Conservation (phyloP, 2,329 filamentous ascomycete species). For the Triangularia verruculosa region DNA sequence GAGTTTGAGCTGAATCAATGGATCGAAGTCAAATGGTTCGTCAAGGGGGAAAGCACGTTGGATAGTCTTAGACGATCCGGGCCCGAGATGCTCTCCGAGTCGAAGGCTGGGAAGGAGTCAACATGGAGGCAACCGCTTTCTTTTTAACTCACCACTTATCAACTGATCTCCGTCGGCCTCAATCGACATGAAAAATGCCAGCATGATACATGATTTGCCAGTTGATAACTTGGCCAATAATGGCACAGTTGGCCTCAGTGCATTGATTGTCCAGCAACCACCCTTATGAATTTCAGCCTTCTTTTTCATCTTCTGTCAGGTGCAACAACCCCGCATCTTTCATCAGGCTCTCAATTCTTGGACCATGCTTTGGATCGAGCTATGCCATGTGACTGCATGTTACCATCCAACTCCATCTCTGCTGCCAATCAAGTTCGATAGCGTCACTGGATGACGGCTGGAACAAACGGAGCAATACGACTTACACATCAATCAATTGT, state of each 20-base stretch:
- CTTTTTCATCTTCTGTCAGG: neutral
- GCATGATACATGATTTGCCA: neutral
- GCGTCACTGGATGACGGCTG: slow-evolving; percentile 10
- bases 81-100: neutral
- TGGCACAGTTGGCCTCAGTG: neutral
- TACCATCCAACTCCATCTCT: neutral
- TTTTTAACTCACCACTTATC: neutral
- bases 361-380: neutral
- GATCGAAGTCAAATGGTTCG: neutral
- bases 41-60: neutral
- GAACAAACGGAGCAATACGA: slow-evolving; percentile 5
- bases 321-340: neutral
- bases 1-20: neutral
- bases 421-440: slow-evolving; percentile 18
- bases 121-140: neutral
- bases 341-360: neutral
- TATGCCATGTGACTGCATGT: slow-evolving; percentile 4
- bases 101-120: neutral
- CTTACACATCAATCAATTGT: neutral
- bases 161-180: neutral
- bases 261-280: slow-evolving; percentile 1
- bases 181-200: too few species aligned
- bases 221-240: neutral
- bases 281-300: slow-evolving; percentile 3
- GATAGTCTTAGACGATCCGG: neutral